A percentile compares a stretch with the other conserved stretches of the same genome.
phyloP scores from a whole-genome alignment of 331 rosid genomes.

The Ulmus americana region DNA sequence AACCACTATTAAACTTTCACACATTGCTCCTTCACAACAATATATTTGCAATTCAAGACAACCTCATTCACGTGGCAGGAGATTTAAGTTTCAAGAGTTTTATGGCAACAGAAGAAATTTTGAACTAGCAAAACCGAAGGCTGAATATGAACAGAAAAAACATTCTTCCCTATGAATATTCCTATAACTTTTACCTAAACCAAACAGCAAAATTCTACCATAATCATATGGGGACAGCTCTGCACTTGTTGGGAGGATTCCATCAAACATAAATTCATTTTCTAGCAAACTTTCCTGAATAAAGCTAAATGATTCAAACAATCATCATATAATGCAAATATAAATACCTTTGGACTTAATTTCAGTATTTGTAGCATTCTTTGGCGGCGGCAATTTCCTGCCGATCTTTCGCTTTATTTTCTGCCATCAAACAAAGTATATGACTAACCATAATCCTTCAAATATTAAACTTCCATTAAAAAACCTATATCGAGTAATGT shows the following conservation, averaged over 20 bases:
- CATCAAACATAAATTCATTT: neutral
- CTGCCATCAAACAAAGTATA: constrained; percentile 31
- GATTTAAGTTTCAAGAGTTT: too few species aligned
- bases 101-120: too few species aligned
- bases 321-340: too few species aligned
- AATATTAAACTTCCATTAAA: neutral
- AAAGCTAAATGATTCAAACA: neutral
- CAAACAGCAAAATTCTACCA: neutral
- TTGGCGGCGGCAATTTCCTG: constrained; percentile 74
- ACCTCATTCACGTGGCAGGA: neutral
- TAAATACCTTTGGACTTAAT: constrained; percentile 70
- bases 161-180: too few species aligned
- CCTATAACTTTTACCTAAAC: too few species aligned
- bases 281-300: neutral
- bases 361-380: constrained; percentile 74
- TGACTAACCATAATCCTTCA: neutral
- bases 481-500: neutral
- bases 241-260: neutral
- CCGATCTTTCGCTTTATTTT: constrained; percentile 84
- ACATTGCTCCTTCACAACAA: constrained; percentile 10
- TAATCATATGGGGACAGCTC: neutral
- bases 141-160: too few species aligned
- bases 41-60: constrained; percentile 3
- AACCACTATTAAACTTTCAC: constrained; percentile 13
- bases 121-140: too few species aligned